A percentile compares a stretch with the other conserved stretches of the same genome.
These are phyloP conservation scores for Guadua angustifolia DNA, from an alignment of 176 grass and related monocot genomes.

Conservation along the genomic window DNA sequence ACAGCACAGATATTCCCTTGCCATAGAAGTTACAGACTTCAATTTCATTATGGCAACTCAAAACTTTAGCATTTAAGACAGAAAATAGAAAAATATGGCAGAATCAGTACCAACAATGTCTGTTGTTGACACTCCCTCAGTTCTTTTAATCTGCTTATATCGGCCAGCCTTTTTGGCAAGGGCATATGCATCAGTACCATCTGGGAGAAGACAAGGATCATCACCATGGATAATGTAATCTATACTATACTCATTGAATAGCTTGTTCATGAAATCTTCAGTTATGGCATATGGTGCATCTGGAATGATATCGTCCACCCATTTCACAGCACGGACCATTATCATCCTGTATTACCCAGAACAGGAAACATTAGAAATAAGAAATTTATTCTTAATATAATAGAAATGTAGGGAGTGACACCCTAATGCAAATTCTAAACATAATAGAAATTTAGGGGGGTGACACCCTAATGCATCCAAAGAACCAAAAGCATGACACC, in stretches of 20 bases:
- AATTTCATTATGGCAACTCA: neutral
- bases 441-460: neutral
- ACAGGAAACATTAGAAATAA: neutral
- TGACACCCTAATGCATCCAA: neutral
- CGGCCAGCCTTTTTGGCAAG: constrained; percentile 89
- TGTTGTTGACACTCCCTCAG: constrained; percentile 83
- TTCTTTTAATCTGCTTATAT: constrained; percentile 96
- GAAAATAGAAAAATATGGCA: constrained; percentile 13
- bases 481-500: neutral
- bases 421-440: neutral
- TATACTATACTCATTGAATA: constrained; percentile 89
- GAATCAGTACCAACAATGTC: constrained; percentile 77
- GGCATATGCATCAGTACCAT: constrained; percentile 91
- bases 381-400: neutral
- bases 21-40: neutral
- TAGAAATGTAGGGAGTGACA: neutral
- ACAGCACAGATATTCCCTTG: constrained; percentile 14
- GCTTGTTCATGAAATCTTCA: constrained; percentile 87
- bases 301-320: constrained; percentile 86
- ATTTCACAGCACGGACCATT: constrained; percentile 87
- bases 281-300: constrained; percentile 94
- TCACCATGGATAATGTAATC: constrained; percentile 99
- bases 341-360: constrained; percentile 56
- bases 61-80: constrained; percentile 17
- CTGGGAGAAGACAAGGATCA: constrained; percentile 88